Evolutionary conservation across 2,329 filamentous ascomycete genomes (phyloP).

Genomic region (Tolypocladium pustulatum): DNA sequence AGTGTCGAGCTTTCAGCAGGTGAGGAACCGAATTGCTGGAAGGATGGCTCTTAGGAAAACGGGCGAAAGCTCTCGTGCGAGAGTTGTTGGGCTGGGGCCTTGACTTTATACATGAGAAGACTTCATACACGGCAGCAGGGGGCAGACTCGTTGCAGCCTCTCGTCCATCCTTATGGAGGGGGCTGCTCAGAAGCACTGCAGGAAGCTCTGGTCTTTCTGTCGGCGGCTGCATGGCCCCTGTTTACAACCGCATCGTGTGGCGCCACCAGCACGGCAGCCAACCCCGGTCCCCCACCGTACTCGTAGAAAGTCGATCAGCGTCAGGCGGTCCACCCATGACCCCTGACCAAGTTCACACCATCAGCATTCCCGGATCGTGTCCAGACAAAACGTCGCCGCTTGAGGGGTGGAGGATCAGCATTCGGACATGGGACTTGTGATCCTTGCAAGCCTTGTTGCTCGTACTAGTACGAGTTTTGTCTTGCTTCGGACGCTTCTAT

Average conservation of each 20-base stretch:
- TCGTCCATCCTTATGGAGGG: neutral
- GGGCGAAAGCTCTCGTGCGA: neutral
- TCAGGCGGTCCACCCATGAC: neutral
- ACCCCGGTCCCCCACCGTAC: neutral
- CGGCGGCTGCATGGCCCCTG: neutral
- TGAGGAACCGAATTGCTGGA: neutral
- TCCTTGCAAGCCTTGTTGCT: neutral
- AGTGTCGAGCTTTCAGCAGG: neutral
- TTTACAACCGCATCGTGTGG: neutral
- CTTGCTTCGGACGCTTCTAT: neutral
- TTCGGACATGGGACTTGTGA: neutral
- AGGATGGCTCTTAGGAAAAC: neutral
- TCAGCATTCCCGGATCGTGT: neutral
- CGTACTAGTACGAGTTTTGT: neutral
- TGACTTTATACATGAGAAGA: neutral
- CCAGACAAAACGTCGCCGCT: neutral
- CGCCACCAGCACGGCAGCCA: neutral
- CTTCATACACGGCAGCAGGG: no score
- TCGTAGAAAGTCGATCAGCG: neutral
- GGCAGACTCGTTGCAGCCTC: neutral
- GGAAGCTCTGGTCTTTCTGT: neutral
- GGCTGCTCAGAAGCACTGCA: neutral
- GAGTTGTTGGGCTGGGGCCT: neutral
- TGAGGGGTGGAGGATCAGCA: neutral
- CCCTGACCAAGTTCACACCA: neutral